These are phyloP conservation scores for Cyberlindnera bimundalis DNA, from an alignment of 805 yeast species.

Conservation along the genomic window DNA sequence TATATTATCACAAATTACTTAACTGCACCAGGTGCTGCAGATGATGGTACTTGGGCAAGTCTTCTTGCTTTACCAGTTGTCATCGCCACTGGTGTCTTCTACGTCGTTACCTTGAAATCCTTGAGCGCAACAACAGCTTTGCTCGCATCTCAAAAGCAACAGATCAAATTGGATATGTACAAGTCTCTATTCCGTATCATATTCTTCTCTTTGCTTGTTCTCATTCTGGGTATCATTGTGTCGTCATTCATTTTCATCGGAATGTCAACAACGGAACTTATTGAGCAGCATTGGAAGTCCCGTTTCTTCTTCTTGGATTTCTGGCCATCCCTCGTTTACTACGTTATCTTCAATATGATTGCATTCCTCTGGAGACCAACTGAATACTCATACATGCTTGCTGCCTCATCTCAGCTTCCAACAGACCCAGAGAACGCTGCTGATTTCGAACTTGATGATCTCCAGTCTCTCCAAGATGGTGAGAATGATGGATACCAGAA, in stretches of 20 bases:
- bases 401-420: slow-evolving; percentile 90
- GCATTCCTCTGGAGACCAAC: slow-evolving; percentile 98
- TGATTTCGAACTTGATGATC: slow-evolving; percentile 59
- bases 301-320: slow-evolving; percentile 86
- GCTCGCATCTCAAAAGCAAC: slow-evolving; percentile 81
- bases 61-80: slow-evolving; percentile 64
- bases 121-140: slow-evolving; percentile 71
- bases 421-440: slow-evolving; percentile 71
- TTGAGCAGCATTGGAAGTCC: slow-evolving; percentile 89
- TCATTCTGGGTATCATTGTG: slow-evolving; percentile 67
- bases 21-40: slow-evolving; percentile 46
- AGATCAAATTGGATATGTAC: slow-evolving; percentile 87
- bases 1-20: slow-evolving; percentile 55
- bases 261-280: slow-evolving; percentile 68
- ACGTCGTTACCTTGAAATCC: slow-evolving; percentile 68
- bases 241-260: slow-evolving; percentile 69
- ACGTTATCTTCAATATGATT: slow-evolving; percentile 74
- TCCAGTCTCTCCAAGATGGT: slow-evolving; percentile 42
- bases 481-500: slow-evolving; percentile 25
- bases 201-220: slow-evolving; percentile 63
- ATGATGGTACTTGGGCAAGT: slow-evolving; percentile 20
- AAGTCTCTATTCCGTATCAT: slow-evolving; percentile 71
- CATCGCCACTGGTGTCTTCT: slow-evolving; percentile 65
- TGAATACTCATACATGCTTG: slow-evolving; percentile 89
- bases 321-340: slow-evolving; percentile 92